Percentiles rank a stretch among this genome's conserved stretches.
Evolutionary conservation across 148 eudicot genomes (phyloP).

Genomic region (Limonium bicolor): DNA sequence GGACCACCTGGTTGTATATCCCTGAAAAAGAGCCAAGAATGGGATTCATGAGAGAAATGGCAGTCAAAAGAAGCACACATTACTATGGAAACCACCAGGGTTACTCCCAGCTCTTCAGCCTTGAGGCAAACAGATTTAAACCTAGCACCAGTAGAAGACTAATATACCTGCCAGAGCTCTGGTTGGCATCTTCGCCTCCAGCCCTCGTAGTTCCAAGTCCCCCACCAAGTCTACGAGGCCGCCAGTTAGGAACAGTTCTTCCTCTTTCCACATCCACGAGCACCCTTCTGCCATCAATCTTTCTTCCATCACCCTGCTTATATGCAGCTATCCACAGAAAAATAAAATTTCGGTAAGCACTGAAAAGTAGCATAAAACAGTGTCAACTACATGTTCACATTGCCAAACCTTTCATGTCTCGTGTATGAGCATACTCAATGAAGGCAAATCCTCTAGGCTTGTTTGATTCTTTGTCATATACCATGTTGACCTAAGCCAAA

Average conservation of each 20-base stretch:
- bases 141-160: no score
- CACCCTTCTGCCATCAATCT: constrained; percentile 92
- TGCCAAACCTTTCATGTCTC: constrained; percentile 99
- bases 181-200: constrained; percentile 59
- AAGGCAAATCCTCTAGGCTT: constrained; percentile 97
- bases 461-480: constrained; percentile 56
- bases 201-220: constrained; percentile 92
- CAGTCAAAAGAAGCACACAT: no score
- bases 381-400: no score
- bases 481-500: constrained; percentile 59
- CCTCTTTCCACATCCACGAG: constrained; percentile 99
- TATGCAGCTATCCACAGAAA: constrained; percentile 69
- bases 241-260: constrained; percentile 97
- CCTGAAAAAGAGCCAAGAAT: constrained; percentile 37
- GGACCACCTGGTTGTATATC: constrained; percentile 55
- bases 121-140: no score
- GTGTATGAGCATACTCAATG: constrained; percentile 79
- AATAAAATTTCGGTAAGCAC: no score
- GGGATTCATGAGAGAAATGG: not conserved
- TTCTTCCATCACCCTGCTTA: constrained; percentile 97
- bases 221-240: constrained; percentile 97
- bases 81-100: no score
- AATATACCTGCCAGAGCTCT: constrained; percentile 48
- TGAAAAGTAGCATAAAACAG: no score
- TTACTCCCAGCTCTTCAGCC: no score